A percentile compares a stretch with the other conserved stretches of the same genome.
These are phyloP conservation scores for Rhinocladiella mackenziei DNA, from an alignment of 2,329 filamentous ascomycete species.

Conservation along the genomic window DNA sequence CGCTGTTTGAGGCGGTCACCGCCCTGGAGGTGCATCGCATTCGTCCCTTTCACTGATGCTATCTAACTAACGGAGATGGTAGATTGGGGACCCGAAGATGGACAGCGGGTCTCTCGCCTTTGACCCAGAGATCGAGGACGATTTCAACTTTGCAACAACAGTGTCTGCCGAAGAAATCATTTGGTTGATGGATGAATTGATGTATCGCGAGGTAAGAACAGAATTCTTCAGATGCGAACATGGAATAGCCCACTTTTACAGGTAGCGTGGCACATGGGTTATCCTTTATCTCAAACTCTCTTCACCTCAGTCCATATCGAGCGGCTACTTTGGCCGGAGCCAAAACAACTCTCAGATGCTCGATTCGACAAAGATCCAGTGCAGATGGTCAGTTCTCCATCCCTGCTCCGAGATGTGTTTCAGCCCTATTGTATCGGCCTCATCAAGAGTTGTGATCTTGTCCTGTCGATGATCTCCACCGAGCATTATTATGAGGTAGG, in stretches of 20 bases:
- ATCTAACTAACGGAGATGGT: conserved; percentile 12
- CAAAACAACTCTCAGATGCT: conserved; percentile 60
- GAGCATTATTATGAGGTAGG: conserved; percentile 86
- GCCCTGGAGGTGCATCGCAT: conserved; percentile 53
- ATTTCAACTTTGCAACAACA: conserved; percentile 67
- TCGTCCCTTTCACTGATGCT: background rate
- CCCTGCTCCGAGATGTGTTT: conserved; percentile 54
- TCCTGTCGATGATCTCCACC: conserved; percentile 70
- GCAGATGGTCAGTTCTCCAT: conserved; percentile 44
- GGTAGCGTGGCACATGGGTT: conserved; percentile 97
- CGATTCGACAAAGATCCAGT: conserved; percentile 49
- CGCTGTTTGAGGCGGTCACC: conserved; percentile 88
- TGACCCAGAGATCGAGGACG: conserved; percentile 76
- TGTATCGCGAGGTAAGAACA: conserved; percentile 72
- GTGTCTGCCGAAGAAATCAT: conserved; percentile 75
- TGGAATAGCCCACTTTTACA: conserved; percentile 36
- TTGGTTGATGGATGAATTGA: conserved; percentile 88
- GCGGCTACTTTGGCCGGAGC: conserved; percentile 68
- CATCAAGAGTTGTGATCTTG: conserved; percentile 75
- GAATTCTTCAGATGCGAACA: conserved; percentile 2
- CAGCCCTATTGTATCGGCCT: conserved; percentile 82
- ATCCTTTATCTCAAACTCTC: conserved; percentile 88
- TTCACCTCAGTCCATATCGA: conserved; percentile 92
- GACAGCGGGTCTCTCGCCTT: conserved; percentile 81
- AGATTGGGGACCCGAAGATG: conserved; percentile 99